These are phyloP conservation scores for Aspergillus tubingensis DNA, from an alignment of 2,329 filamentous ascomycete genomes.

Conservation along the genomic window DNA sequence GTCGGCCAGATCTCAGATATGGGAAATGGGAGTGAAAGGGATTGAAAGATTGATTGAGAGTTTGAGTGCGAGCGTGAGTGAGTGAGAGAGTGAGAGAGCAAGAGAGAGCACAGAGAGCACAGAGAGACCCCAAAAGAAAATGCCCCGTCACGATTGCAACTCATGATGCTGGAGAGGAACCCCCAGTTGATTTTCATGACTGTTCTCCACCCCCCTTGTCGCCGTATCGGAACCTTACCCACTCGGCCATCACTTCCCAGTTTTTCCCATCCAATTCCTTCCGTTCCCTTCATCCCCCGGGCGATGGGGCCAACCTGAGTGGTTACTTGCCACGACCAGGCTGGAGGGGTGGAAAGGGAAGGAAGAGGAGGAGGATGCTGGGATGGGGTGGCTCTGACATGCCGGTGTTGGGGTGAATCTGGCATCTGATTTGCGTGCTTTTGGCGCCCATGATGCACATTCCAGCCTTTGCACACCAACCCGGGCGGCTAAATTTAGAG, in stretches of 20 bases:
- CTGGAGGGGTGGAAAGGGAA: background rate
- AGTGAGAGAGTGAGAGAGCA: background rate
- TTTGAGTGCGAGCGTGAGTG: background rate
- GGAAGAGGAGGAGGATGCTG: background rate
- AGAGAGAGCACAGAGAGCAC: background rate
- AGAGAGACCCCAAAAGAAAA: background rate
- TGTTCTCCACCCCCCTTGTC: slow-evolving; percentile 17
- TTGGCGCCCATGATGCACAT: slow-evolving; percentile 38
- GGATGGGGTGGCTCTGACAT: slow-evolving; percentile 8
- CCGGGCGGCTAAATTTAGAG: slow-evolving; percentile 44
- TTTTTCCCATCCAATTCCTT: slow-evolving; percentile 6
- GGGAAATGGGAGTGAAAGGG: background rate
- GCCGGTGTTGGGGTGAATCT: slow-evolving; percentile 18
- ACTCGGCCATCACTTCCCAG: slow-evolving; percentile 10
- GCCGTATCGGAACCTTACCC: slow-evolving; percentile 16
- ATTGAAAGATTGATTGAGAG: background rate
- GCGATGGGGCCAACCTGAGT: slow-evolving; percentile 8
- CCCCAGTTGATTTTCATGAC: slow-evolving; percentile 7
- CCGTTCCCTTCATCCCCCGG: slow-evolving; percentile 9
- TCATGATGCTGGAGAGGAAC: slow-evolving; percentile 6
- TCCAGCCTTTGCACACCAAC: slow-evolving; percentile 25
- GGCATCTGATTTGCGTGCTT: slow-evolving; percentile 33
- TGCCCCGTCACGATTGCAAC: slow-evolving; percentile 10
- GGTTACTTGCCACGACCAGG: background rate
- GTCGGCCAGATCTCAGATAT: background rate